Evolutionary conservation across 169 alveolate genomes (phyloP), one percentile per base, ranked within the genome.

Genomic region (Plasmodium vivax): DNA sequence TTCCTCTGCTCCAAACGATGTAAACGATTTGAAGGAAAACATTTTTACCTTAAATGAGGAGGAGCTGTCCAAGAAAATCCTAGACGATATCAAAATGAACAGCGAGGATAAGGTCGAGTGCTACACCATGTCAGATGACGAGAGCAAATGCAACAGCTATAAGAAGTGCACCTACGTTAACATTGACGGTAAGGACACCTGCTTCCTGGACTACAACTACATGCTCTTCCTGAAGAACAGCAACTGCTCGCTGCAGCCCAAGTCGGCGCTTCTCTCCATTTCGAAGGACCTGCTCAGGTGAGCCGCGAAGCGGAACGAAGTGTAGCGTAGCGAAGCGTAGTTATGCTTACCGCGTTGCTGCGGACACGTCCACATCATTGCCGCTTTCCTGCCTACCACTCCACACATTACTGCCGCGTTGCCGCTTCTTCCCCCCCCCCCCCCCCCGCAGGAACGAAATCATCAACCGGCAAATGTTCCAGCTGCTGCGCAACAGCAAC

Each of bases 91-190:
- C 7, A 85, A 74, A 38, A 47, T 85, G 85, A 85, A 85, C 30
- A 74, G 84, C 19, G 93, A 85, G 56, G 93, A 85, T 14, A 85
- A 85, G 56, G 56, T 85, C 10, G 93, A 85, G 38, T 85, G 93
- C 30, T 47, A 85, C 58, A 73, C 74, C 19, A 45, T 73, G 36
- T 85, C 93, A n/a, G 54, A 85, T 30, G 62, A 75, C 27, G 85
- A 85, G 47, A 83, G 74, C 2, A 85, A 85, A 85, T 85, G 93
- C 27, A 85, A 85, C 62, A 85, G 93, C 34, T 85, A 43, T 51
- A 85, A 85, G 36, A 85, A 85, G 19, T 85, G 93, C 38, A 85
- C 93, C 1, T 85, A 34, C 51, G 93, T 85, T 14, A 85, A 85
- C 9, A 85, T 85, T n/a, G 93, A 85, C 34, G 74, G 74, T 41